Evolutionary conservation across 148 eudicot species (phyloP).

Genomic region (Spergularia marina): DNA sequence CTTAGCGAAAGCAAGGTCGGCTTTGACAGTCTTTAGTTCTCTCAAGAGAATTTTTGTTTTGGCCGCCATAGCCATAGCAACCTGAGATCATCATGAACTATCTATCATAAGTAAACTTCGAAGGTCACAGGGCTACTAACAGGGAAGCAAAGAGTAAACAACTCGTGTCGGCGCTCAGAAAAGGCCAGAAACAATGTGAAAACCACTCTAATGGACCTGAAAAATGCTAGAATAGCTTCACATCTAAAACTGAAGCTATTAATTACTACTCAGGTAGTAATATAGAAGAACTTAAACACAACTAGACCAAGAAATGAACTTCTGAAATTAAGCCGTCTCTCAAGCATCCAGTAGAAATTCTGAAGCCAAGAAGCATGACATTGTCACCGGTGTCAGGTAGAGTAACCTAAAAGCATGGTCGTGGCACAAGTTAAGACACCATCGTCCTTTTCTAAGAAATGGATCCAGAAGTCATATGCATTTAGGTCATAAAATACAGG

Average conservation of each 20-base stretch:
- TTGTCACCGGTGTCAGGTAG: background rate
- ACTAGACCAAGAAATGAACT: background rate
- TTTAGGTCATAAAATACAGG: background rate
- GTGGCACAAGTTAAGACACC: background rate
- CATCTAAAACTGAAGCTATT: background rate
- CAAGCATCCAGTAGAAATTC: background rate
- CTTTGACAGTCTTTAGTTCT: slow-evolving; percentile 86
- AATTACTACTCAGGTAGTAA: background rate
- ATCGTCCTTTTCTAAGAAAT: background rate
- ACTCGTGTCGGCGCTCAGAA: background rate
- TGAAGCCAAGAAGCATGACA: background rate
- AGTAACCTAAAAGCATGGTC: background rate
- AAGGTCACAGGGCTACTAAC: background rate
- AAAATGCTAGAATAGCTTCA: background rate
- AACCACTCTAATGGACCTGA: background rate
- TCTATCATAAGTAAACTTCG: slow-evolving; percentile 14
- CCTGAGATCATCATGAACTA: slow-evolving; percentile 42
- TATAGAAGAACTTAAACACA: background rate
- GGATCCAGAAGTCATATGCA: background rate
- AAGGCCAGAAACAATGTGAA: background rate
- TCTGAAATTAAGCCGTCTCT: background rate
- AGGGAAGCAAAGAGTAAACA: background rate
- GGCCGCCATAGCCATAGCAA: slow-evolving; percentile 89
- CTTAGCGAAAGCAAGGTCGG: slow-evolving; percentile 87
- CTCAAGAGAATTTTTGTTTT: slow-evolving; percentile 81